phyloP scores from a whole-genome alignment of 495 filamentous ascomycete genomes.

The Recurvomyces mirabilis region DNA sequence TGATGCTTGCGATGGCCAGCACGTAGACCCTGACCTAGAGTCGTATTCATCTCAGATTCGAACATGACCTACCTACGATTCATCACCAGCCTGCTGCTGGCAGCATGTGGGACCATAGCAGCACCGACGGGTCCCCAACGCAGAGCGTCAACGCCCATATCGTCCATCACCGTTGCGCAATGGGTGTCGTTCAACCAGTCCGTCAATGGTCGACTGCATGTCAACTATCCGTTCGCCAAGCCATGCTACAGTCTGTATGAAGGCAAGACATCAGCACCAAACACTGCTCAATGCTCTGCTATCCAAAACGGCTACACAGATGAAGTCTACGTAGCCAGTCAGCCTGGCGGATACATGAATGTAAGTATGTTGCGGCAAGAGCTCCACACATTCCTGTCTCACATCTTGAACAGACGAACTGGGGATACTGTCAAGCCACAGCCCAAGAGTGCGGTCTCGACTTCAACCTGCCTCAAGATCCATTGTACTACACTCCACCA shows the following conservation, averaged over 20 bases:
- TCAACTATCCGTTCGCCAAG: constrained; percentile 8
- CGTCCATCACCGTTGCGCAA: neutral
- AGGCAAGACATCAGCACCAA: neutral
- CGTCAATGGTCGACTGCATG: constrained; percentile 1
- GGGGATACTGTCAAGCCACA: neutral
- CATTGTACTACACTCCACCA: constrained; percentile 1
- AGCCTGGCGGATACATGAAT: constrained; percentile 9
- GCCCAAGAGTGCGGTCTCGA: constrained; percentile 7
- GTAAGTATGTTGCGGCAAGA: neutral
- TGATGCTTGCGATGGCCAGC: too few species aligned
- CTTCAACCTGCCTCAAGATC: constrained; percentile 5
- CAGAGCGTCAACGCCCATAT: constrained; percentile 1
- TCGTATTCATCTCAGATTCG: too few species aligned
- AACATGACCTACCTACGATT: neutral
- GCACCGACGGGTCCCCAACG: neutral
- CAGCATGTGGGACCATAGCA: neutral
- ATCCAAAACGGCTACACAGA: constrained; percentile 3
- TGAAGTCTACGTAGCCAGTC: constrained; percentile 3
- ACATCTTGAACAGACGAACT: neutral
- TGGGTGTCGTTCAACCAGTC: constrained; percentile 9
- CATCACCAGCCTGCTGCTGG: neutral
- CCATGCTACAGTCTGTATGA: constrained; percentile 6
- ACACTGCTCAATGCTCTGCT: constrained; percentile 2
- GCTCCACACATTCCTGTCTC: neutral
- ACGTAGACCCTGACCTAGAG: too few species aligned